Conservation (phyloP, 257 asterid species). For the Forsythia viridissima region DNA sequence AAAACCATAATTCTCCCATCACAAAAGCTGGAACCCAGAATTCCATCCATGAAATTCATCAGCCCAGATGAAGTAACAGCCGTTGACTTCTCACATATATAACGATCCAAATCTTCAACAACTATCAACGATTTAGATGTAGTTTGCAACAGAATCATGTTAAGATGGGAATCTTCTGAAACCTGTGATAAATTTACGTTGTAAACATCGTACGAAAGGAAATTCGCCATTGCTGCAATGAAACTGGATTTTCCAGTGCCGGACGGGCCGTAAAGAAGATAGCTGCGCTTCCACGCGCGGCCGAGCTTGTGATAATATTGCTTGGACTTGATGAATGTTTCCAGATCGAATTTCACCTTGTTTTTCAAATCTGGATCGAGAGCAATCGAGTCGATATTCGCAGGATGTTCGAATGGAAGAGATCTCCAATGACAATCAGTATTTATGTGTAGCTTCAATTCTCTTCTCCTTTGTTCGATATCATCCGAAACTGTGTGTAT, state of each 20-base stretch:
- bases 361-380: slow-evolving; percentile 57
- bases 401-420: slow-evolving; percentile 31
- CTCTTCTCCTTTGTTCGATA: slow-evolving; percentile 11
- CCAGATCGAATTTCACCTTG: slow-evolving; percentile 52
- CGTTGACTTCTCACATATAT: slow-evolving; percentile 34
- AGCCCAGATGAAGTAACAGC: slow-evolving; percentile 45
- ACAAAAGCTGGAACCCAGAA: slow-evolving; percentile 39
- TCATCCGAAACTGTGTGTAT: slow-evolving; percentile 27
- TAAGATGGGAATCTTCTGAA: slow-evolving; percentile 53
- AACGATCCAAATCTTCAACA: slow-evolving; percentile 62
- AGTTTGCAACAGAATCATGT: slow-evolving; percentile 47
- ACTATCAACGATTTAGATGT: slow-evolving; percentile 51
- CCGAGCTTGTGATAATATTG: slow-evolving; percentile 67
- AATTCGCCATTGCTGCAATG: slow-evolving; percentile 64
- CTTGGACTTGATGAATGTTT: slow-evolving; percentile 54
- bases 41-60: slow-evolving; percentile 69
- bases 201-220: slow-evolving; percentile 59
- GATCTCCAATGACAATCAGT: slow-evolving; percentile 18
- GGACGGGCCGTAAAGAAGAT: slow-evolving; percentile 69
- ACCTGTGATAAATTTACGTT: slow-evolving; percentile 46
- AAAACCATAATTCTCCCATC: slow-evolving; percentile 60
- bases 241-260: slow-evolving; percentile 80
- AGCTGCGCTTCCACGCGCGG: slow-evolving; percentile 68
- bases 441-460: slow-evolving; percentile 22
- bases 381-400: slow-evolving; percentile 53